Evolutionary conservation across 139 green algal genomes (phyloP).

Genomic region (Pedinophyceae sp.): DNA sequence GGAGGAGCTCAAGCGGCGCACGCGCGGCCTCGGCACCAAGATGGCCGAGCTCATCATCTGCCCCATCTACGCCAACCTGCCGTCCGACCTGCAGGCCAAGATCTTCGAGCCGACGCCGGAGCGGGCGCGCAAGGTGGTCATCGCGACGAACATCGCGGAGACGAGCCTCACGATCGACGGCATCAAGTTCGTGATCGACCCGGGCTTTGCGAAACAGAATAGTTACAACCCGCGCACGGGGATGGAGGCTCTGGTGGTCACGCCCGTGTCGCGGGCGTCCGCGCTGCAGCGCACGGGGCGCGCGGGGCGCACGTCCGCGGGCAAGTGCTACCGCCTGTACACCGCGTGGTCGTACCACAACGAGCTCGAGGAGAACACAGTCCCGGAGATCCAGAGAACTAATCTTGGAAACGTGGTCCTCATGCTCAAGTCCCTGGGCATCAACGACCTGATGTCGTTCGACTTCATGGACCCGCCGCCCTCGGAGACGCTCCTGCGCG

Average conservation of each 20-base stretch:
- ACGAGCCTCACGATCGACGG: slow-evolving; percentile 94
- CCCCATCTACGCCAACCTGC: slow-evolving; percentile 95
- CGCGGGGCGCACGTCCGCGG: slow-evolving; percentile 33
- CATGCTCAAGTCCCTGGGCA: slow-evolving; percentile 84
- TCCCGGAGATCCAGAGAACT: slow-evolving; percentile 93
- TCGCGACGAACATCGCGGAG: slow-evolving; percentile 98
- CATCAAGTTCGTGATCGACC: slow-evolving; percentile 93
- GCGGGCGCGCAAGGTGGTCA: slow-evolving; percentile 80
- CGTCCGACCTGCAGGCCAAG: slow-evolving; percentile 69
- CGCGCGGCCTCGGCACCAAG: slow-evolving; percentile 59
- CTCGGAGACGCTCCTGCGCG: slow-evolving; percentile 74
- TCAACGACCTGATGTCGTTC: slow-evolving; percentile 92
- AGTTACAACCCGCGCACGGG: slow-evolving; percentile 85
- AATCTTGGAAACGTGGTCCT: slow-evolving; percentile 96
- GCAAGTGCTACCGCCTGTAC: slow-evolving; percentile 96
- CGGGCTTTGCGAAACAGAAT: slow-evolving; percentile 95
- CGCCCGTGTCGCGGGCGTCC: slow-evolving; percentile 70
- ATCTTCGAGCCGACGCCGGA: slow-evolving; percentile 91
- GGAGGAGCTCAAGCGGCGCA: slow-evolving; percentile 79
- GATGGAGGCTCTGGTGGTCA: slow-evolving; percentile 92
- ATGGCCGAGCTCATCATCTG: slow-evolving; percentile 89
- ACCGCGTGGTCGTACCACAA: slow-evolving; percentile 82
- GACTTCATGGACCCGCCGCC: slow-evolving; percentile 94
- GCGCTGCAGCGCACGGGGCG: slow-evolving; percentile 57
- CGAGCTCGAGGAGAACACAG: slow-evolving; percentile 93